A percentile compares a stretch with the other conserved stretches of the same genome.
Conservation (phyloP, 1,139 yeast genomes). For the Debaryomyces robertsiae region DNA sequence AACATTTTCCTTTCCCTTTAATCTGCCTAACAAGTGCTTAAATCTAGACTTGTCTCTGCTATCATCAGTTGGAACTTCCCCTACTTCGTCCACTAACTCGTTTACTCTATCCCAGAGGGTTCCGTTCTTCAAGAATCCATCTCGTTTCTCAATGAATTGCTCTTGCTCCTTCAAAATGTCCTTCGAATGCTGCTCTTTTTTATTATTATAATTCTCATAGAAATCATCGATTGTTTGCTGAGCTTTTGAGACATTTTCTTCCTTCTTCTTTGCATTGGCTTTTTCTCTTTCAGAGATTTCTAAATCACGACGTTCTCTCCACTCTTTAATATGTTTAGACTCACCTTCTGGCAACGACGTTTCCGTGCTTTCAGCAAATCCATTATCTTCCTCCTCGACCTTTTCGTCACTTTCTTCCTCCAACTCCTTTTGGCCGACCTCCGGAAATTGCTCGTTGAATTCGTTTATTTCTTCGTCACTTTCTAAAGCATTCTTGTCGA, state of each 20-base stretch:
- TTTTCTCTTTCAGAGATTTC: conserved; percentile 85
- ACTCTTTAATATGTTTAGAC: conserved; percentile 64
- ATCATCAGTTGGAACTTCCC: conserved; percentile 46
- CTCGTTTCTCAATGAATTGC: conserved; percentile 74
- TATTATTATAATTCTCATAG: conserved; percentile 87
- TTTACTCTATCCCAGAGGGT: conserved; percentile 89
- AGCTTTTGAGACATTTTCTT: conserved; percentile 76
- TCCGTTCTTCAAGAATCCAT: conserved; percentile 70
- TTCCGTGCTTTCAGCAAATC: conserved; percentile 23
- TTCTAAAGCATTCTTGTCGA: conserved; percentile 57
- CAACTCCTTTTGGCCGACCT: conserved; percentile 39
- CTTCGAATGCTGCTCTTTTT: conserved; percentile 72
- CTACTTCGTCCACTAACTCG: conserved; percentile 48
- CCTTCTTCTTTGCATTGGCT: conserved; percentile 64
- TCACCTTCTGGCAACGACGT: conserved; percentile 29
- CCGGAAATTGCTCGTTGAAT: conserved; percentile 70
- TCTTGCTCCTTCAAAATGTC: conserved; percentile 70
- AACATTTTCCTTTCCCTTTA: conserved; percentile 68
- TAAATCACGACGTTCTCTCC: conserved; percentile 82
- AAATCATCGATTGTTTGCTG: conserved; percentile 87
- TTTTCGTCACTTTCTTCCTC: conserved; percentile 19
- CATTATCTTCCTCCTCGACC: conserved; percentile 25
- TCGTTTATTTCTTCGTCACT: conserved; percentile 65
- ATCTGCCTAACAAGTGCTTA: conserved; percentile 62
- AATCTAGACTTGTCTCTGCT: conserved; percentile 70